Conservation (phyloP, 2,329 filamentous ascomycete genomes). For the Fusarium guadeloupense region DNA sequence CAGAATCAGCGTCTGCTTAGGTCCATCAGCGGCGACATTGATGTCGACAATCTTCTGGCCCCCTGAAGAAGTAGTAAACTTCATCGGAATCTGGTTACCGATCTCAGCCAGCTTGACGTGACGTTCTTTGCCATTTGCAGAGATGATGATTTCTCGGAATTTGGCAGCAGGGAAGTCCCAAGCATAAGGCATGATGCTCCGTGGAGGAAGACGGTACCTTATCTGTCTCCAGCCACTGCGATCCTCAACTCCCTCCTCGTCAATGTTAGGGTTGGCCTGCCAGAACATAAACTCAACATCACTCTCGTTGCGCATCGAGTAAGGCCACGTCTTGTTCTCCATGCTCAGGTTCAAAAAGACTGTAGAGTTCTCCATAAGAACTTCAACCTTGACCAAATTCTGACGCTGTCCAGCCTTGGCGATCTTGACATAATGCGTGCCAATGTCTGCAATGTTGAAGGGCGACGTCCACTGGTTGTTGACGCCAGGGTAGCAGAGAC, state of each 20-base stretch:
- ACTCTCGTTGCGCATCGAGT: conserved; percentile 98
- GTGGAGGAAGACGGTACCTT: conserved; percentile 86
- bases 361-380: conserved; percentile 91
- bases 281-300: conserved; percentile 97
- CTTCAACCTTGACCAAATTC: conserved; percentile 84
- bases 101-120: conserved; percentile 97
- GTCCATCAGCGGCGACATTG: conserved; percentile 93
- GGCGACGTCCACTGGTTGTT: conserved; percentile 98
- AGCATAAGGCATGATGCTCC: conserved; percentile 99
- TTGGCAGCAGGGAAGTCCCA: conserved; percentile 99
- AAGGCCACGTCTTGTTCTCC: conserved; percentile 96
- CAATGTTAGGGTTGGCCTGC: conserved; percentile 91
- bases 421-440: conserved; percentile 91
- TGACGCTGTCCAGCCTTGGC: conserved; percentile 91
- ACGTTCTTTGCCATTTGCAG: conserved; percentile 65
- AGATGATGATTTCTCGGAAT: conserved; percentile 88
- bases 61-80: conserved; percentile 74
- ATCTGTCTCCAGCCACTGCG: conserved; percentile 91
- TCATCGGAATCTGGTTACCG: conserved; percentile 94
- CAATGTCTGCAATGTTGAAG: conserved; percentile 96
- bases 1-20: conserved; percentile 91
- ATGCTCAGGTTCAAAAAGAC: conserved; percentile 91
- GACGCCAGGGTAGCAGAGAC: conserved; percentile 89
- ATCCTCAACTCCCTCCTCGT: conserved; percentile 87
- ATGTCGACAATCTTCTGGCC: conserved; percentile 92